A percentile compares a stretch with the other conserved stretches of the same genome.
Evolutionary conservation across 73 alveolate genomes (phyloP).

Genomic region (Tetrahymena borealis): DNA sequence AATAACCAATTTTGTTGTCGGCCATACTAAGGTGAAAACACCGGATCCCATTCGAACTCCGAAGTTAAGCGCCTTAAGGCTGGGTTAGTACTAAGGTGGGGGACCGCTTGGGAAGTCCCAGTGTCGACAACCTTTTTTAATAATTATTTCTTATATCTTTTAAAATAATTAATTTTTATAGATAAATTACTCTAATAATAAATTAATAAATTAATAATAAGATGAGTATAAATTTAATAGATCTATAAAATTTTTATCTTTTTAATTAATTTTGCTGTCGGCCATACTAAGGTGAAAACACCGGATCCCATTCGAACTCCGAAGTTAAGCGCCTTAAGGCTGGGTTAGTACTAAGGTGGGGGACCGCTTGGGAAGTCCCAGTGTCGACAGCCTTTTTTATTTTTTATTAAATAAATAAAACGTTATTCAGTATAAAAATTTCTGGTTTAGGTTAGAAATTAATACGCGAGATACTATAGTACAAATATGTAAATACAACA

Average conservation of each 20-base stretch:
- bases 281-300: constrained; percentile 96
- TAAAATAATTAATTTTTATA: too few species aligned
- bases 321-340: constrained; percentile 99
- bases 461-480: too few species aligned
- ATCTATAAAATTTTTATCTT: too few species aligned
- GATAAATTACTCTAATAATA: too few species aligned
- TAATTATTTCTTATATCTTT: too few species aligned
- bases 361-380: constrained; percentile 98
- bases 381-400: constrained; percentile 64
- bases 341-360: constrained; percentile 98
- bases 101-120: constrained; percentile 98
- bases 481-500: too few species aligned
- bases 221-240: too few species aligned
- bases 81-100: constrained; percentile 98
- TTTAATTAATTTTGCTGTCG: constrained; percentile 83
- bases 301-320: constrained; percentile 99
- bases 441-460: too few species aligned
- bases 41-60: constrained; percentile 99
- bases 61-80: constrained; percentile 99
- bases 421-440: too few species aligned
- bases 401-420: background rate
- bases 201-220: too few species aligned
- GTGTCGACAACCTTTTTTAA: constrained; percentile 69
- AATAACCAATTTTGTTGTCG: constrained; percentile 87
- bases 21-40: constrained; percentile 96